Evolutionary conservation across 2,329 filamentous ascomycete species (phyloP).

Genomic region (Tolypocladium nubicola): DNA sequence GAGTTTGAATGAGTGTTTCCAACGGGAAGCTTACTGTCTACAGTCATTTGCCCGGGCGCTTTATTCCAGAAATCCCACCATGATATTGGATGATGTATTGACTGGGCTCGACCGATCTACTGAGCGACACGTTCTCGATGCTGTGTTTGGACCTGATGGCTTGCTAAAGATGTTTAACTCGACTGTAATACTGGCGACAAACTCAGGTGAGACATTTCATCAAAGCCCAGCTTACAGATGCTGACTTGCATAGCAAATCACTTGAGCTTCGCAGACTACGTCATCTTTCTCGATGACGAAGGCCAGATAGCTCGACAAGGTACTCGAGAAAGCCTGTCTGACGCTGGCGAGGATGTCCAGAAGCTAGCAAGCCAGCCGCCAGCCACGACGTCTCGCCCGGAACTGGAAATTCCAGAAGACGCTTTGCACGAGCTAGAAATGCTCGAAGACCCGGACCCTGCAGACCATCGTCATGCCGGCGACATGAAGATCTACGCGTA

Average conservation of each 20-base stretch:
- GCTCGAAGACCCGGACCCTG: conserved; percentile 5
- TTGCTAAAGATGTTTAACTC: conserved; percentile 13
- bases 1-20: too few relatives aligned
- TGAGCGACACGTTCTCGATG: conserved; percentile 23
- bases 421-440: conserved; percentile 7
- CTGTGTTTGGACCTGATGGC: conserved; percentile 22
- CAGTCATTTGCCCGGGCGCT: conserved; percentile 14
- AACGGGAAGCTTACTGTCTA: neutral
- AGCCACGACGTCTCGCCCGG: neutral
- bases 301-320: conserved; percentile 12
- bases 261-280: conserved; percentile 12
- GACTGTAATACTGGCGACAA: conserved; percentile 17
- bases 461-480: conserved; percentile 4
- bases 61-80: conserved; percentile 11
- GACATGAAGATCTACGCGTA: conserved; percentile 9
- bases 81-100: conserved; percentile 22
- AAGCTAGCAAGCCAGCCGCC: conserved; percentile 1
- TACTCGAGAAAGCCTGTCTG: conserved; percentile 5
- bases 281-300: conserved; percentile 12
- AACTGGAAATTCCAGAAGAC: conserved; percentile 8
- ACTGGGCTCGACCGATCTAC: conserved; percentile 25
- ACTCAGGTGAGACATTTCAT: conserved; percentile 8
- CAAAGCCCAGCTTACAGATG: too few relatives aligned
- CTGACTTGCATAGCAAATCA: conserved; percentile 8
- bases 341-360: conserved; percentile 2